A percentile compares a stretch with the other conserved stretches of the same genome.
These are phyloP conservation scores for Alternaria viburni DNA, from an alignment of 2,329 filamentous ascomycete species.

Conservation along the genomic window DNA sequence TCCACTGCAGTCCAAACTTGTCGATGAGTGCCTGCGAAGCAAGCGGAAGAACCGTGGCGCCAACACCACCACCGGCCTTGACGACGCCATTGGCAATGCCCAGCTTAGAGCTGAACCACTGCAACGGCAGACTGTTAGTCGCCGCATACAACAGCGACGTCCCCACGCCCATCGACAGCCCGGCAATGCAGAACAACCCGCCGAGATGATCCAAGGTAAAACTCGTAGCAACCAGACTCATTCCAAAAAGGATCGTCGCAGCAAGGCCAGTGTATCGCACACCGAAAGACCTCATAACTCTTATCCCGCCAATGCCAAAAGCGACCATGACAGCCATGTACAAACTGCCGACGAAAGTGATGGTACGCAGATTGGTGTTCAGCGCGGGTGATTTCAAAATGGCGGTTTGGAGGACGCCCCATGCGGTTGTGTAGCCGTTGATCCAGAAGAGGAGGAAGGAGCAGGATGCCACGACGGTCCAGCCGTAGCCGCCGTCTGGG, in stretches of 20 bases:
- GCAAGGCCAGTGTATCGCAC: slow-evolving; percentile 54
- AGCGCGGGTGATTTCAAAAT: slow-evolving; percentile 56
- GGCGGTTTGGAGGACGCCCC: slow-evolving; percentile 66
- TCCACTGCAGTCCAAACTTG: slow-evolving; percentile 26
- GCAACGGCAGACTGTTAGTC: slow-evolving; percentile 27
- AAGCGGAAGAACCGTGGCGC: slow-evolving; percentile 31
- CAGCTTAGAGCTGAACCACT: slow-evolving; percentile 36
- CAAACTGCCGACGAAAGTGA: slow-evolving; percentile 66
- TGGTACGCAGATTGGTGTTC: slow-evolving; percentile 37
- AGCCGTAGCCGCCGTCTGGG: slow-evolving; percentile 64
- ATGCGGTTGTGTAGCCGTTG: slow-evolving; percentile 62
- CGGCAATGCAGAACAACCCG: slow-evolving; percentile 1
- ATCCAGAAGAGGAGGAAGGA: slow-evolving; percentile 59
- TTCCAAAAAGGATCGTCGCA: slow-evolving; percentile 59
- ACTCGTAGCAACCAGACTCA: slow-evolving; percentile 56
- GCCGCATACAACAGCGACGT: slow-evolving; percentile 54
- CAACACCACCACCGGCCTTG: slow-evolving; percentile 38
- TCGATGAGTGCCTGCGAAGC: slow-evolving; percentile 32
- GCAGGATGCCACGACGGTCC: slow-evolving; percentile 60
- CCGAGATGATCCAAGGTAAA: slow-evolving; percentile 45
- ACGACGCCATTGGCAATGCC: slow-evolving; percentile 38
- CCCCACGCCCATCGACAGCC: slow-evolving; percentile 56
- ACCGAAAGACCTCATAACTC: slow-evolving; percentile 59
- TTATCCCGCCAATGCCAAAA: slow-evolving; percentile 60
- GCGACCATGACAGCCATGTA: slow-evolving; percentile 58